These are phyloP conservation scores for Neofusicoccum ribis DNA, from an alignment of 2,329 filamentous ascomycete species.

Conservation along the genomic window DNA sequence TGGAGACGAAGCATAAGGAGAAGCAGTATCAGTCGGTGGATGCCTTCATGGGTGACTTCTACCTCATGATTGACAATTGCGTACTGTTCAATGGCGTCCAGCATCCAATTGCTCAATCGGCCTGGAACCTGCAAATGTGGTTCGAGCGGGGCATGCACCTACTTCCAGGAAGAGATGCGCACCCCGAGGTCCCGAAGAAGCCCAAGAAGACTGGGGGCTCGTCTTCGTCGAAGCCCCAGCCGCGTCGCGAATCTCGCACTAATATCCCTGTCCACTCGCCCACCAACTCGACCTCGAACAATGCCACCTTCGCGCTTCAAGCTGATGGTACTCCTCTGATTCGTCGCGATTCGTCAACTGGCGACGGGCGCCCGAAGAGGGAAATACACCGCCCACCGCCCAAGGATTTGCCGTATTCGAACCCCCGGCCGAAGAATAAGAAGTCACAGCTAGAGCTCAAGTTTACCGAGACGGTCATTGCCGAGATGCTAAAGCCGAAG, in stretches of 20 bases:
- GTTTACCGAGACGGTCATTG: constrained; percentile 81
- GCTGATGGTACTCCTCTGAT: constrained; percentile 78
- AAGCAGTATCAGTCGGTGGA: constrained; percentile 69
- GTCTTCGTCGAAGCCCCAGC: constrained; percentile 40
- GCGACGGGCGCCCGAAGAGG: constrained; percentile 81
- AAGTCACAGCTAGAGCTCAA: constrained; percentile 85
- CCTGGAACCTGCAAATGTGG: constrained; percentile 60
- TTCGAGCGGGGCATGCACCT: constrained; percentile 63
- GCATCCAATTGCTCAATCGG: constrained; percentile 71
- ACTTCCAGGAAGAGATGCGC: constrained; percentile 61
- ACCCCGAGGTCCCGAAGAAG: constrained; percentile 57
- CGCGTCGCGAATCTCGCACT: constrained; percentile 51
- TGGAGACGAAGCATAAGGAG: constrained; percentile 77
- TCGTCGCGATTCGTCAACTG: constrained; percentile 79
- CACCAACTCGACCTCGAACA: constrained; percentile 27
- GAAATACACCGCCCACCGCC: constrained; percentile 89
- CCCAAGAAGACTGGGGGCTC: constrained; percentile 43
- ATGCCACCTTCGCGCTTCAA: constrained; percentile 71
- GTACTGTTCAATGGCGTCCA: constrained; percentile 77
- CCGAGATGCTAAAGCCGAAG: constrained; percentile 74
- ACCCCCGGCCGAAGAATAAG: constrained; percentile 83
- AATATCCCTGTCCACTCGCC: constrained; percentile 48
- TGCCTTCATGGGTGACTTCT: constrained; percentile 72
- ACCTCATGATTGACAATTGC: constrained; percentile 77
- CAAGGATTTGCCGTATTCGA: constrained; percentile 86